A percentile compares a stretch with the other conserved stretches of the same genome.
These are phyloP conservation scores for Gillenia trifoliata DNA, from an alignment of 306 rosid genomes.

Conservation along the genomic window DNA sequence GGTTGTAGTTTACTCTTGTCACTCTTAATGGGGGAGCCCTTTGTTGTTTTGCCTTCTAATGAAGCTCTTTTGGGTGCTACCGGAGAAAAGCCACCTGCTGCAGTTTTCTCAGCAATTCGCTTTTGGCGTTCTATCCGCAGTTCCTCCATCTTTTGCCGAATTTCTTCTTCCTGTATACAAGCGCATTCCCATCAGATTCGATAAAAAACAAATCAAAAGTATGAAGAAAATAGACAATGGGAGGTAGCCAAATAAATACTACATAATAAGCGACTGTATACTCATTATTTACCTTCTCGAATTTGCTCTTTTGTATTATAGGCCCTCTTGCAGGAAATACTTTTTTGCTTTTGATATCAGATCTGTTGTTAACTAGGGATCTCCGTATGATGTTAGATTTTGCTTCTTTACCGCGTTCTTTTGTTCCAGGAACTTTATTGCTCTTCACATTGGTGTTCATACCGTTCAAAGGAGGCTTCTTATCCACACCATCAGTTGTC, in stretches of 20 bases:
- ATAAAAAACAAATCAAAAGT: neutral
- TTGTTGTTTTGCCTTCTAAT: slow-evolving; percentile 28
- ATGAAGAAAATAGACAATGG: neutral
- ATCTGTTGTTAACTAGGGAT: neutral
- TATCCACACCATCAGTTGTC: slow-evolving; percentile 26
- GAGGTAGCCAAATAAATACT: slow-evolving; percentile 3
- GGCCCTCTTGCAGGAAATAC: slow-evolving; percentile 35
- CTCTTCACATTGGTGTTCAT: slow-evolving; percentile 22
- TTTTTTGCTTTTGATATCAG: slow-evolving; percentile 4
- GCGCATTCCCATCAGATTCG: slow-evolving; percentile 15
- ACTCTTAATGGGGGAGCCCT: slow-evolving; percentile 30
- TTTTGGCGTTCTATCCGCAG: slow-evolving; percentile 42
- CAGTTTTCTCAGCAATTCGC: slow-evolving; percentile 65
- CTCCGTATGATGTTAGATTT: neutral
- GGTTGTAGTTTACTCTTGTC: slow-evolving; percentile 38
- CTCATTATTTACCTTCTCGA: slow-evolving; percentile 42
- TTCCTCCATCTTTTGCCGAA: slow-evolving; percentile 54
- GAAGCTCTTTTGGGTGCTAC: slow-evolving; percentile 28
- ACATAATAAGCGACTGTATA: slow-evolving; percentile 4
- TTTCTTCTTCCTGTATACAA: slow-evolving; percentile 58
- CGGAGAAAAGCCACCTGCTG: slow-evolving; percentile 34
- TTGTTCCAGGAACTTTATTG: slow-evolving; percentile 39
- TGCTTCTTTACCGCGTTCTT: slow-evolving; percentile 8
- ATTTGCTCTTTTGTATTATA: slow-evolving; percentile 51
- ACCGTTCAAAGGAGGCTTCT: slow-evolving; percentile 29